phyloP scores from a whole-genome alignment of 768 basidiomycete genomes.

The Mrakia frigida region DNA sequence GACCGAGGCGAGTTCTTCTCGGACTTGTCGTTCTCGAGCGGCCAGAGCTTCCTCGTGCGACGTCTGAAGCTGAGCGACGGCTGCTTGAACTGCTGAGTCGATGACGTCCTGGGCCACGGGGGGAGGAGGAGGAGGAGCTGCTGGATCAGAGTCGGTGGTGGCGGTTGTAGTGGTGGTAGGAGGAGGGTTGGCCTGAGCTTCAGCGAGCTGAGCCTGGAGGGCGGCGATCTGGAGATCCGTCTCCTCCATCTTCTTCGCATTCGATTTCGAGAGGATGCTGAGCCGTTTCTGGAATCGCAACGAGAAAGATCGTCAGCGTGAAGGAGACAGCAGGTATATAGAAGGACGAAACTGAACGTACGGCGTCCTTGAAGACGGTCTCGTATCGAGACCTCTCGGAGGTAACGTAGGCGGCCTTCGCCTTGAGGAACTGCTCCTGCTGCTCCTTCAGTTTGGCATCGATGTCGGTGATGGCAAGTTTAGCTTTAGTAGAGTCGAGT shows the following conservation, averaged over 20 bases:
- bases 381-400: slow-evolving; percentile 12
- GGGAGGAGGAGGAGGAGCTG: not conserved
- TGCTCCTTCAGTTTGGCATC: slow-evolving; percentile 2
- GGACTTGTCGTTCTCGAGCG: slow-evolving; percentile 25
- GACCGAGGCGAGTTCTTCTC: slow-evolving; percentile 11
- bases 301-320: not conserved
- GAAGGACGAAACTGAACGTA: not conserved
- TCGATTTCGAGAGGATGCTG: not conserved
- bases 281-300: slow-evolving; percentile 3
- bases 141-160: not conserved
- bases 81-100: slow-evolving; percentile 17
- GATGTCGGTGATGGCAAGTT: slow-evolving; percentile 1
- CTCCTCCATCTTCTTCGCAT: slow-evolving; percentile 1
- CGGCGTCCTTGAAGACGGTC: slow-evolving; percentile 25
- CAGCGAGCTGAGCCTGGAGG: slow-evolving; percentile 9
- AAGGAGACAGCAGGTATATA: not conserved
- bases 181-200: slow-evolving; percentile 3
- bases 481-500: not conserved
- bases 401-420: not conserved
- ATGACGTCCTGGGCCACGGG: slow-evolving; percentile 20
- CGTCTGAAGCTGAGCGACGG: slow-evolving; percentile 22
- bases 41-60: slow-evolving; percentile 25
- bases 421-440: not conserved
- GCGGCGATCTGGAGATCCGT: not conserved
- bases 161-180: not conserved